These are phyloP conservation scores for Metschnikowia vanudenii DNA, from an alignment of 805 yeast genomes.

Conservation along the genomic window DNA sequence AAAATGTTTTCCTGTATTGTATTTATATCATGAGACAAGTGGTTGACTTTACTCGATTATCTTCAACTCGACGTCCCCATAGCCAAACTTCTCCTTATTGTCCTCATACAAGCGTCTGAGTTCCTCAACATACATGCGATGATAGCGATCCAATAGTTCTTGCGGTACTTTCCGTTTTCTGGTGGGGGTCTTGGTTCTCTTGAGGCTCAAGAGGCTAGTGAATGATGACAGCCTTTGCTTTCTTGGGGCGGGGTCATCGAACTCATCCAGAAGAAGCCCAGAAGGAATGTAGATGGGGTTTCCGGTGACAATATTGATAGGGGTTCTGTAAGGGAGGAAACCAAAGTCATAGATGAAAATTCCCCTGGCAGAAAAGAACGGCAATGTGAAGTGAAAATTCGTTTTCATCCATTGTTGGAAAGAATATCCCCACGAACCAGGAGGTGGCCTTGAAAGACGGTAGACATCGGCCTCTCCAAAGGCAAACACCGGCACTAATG, in stretches of 20 bases:
- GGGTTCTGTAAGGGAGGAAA: slow-evolving; percentile 77
- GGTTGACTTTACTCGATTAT: slow-evolving; percentile 40
- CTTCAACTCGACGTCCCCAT: slow-evolving; percentile 47
- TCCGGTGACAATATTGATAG: slow-evolving; percentile 75
- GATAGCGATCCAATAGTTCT: slow-evolving; percentile 62
- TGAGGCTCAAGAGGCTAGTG: slow-evolving; percentile 30
- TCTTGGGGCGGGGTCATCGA: slow-evolving; percentile 26
- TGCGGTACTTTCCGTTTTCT: slow-evolving; percentile 34
- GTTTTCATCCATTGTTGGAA: slow-evolving; percentile 73
- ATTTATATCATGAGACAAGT: no score
- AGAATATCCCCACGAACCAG: slow-evolving; percentile 46
- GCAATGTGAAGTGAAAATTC: slow-evolving; percentile 78
- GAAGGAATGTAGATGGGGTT: slow-evolving; percentile 59
- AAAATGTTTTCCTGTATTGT: no score
- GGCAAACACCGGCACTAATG: slow-evolving; percentile 82
- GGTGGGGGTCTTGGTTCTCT: slow-evolving; percentile 17
- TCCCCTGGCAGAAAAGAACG: slow-evolving; percentile 90
- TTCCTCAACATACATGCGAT: slow-evolving; percentile 64
- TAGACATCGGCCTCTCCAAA: slow-evolving; percentile 82
- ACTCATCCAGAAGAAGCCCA: slow-evolving; percentile 32
- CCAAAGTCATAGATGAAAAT: slow-evolving; percentile 92
- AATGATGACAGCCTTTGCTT: slow-evolving; percentile 23
- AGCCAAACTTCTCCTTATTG: slow-evolving; percentile 56
- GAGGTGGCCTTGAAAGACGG: slow-evolving; percentile 40
- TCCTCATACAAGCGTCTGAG: slow-evolving; percentile 62